These are phyloP conservation scores for Ramularia endophylla DNA, from an alignment of 2,329 filamentous ascomycete species.

Conservation along the genomic window DNA sequence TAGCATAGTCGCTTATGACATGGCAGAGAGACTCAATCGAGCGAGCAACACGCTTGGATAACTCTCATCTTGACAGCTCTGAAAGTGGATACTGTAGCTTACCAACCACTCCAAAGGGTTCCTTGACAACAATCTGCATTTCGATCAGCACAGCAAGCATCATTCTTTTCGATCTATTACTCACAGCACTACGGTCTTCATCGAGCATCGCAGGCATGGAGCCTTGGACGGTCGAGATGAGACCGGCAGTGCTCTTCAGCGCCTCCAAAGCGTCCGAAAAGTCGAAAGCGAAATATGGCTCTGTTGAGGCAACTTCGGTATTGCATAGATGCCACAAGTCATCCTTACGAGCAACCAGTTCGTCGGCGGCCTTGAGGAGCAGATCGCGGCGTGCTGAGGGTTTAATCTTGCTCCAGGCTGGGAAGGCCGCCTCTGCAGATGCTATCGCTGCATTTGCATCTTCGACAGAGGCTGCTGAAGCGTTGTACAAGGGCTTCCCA, in stretches of 20 bases:
- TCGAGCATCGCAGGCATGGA: constrained; percentile 43
- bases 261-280: constrained; percentile 35
- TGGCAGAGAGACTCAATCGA: too few species aligned
- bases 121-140: constrained; percentile 61
- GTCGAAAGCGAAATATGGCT: constrained; percentile 34
- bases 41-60: too few species aligned
- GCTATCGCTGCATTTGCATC: constrained; percentile 52
- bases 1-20: too few species aligned
- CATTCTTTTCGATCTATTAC: too few species aligned
- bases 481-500: constrained; percentile 47
- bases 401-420: constrained; percentile 59
- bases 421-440: constrained; percentile 63
- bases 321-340: constrained; percentile 57
- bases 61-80: background rate
- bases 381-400: constrained; percentile 60
- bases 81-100: constrained; percentile 49
- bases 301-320: constrained; percentile 48
- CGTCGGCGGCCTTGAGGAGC: constrained; percentile 59
- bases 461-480: constrained; percentile 50
- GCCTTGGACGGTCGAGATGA: constrained; percentile 40
- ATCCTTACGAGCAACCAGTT: constrained; percentile 54
- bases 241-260: constrained; percentile 47
- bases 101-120: constrained; percentile 73
- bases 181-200: constrained; percentile 49
- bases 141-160: too few species aligned